Base-by-base conservation (phyloP, 2,329 filamentous ascomycete species). In the Didymella segeticola region DNA sequence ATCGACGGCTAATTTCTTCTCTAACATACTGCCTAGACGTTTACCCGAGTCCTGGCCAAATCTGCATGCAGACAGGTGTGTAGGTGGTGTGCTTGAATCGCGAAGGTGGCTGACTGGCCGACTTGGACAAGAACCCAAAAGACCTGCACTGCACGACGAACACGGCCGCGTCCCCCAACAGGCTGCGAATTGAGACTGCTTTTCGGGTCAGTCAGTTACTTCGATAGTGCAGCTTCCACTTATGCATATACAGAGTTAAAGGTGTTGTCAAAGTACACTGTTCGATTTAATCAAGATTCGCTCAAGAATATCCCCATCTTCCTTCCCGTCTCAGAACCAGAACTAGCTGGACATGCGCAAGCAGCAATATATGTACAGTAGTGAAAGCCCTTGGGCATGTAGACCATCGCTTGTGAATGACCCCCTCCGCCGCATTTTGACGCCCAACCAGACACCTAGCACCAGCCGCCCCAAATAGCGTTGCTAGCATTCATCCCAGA, bases 321-420 rank as follows among this genome's bases (percentile, higher is more conserved):
- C 22, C 17, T 41, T 41, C 34, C 10, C 43, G 14, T 34, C 36
- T 25, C 12, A 10, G 9, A 22, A 19, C n/a, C 26, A 33, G 12
- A 22, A 26, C 6, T 11, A 20, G 33, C 45, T 46, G 23, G 26
- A 31, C 19, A 43, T 54, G 33, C 45, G 33, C 41, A 42, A 23
- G 34, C 46, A 42, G 52, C 46, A 55, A 50, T 55, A 55, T 55
- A 55, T 55, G 36, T 55, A 55, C 52, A 55, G 25, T 45, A 25
- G 39, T 29, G 19, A 46, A 31, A 36, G 33, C 50, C 37, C 30
- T 41, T 11, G 5, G 31, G 31, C 43, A 22, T 42, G 15, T 26
- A 23, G 14, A 19, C 43, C 29, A 15, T 47, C 49, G 27, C 39
- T 29, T 22, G 38, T 33, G 17, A 29, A 47, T 19, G 37, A 26